Conservation (phyloP, 441 rosid genomes). For the Adansonia grandidieri region DNA sequence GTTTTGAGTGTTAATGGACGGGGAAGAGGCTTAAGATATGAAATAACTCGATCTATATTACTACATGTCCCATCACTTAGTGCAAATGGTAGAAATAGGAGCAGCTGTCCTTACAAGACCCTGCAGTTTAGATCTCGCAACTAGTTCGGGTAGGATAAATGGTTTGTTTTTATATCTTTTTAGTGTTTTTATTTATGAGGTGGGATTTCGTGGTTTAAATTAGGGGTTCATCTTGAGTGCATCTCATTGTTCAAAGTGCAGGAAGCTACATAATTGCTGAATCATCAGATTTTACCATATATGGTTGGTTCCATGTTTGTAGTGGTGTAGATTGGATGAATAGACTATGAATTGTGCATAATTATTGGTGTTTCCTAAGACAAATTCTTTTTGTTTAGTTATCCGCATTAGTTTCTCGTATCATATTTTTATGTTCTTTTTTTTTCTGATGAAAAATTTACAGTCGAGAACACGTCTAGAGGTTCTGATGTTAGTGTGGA, state of each 20-base stretch:
- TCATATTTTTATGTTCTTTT: background rate
- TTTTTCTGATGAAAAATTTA: background rate
- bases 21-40: background rate
- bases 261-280: background rate
- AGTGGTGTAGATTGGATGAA: background rate
- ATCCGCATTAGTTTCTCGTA: background rate
- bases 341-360: too few relatives aligned
- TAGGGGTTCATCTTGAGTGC: background rate
- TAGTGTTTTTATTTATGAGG: background rate
- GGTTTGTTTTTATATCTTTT: background rate
- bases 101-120: background rate
- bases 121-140: background rate
- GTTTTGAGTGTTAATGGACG: background rate
- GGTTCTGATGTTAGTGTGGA: slow-evolving; percentile 4
- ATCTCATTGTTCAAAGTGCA: background rate
- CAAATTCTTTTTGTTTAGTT: background rate
- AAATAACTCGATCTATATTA: background rate
- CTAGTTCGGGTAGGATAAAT: background rate
- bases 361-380: background rate
- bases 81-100: background rate
- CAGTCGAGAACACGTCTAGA: slow-evolving; percentile 27
- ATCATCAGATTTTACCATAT: too few relatives aligned
- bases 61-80: background rate
- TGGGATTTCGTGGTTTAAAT: background rate
- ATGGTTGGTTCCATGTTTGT: too few relatives aligned